Conservation (phyloP, 805 yeast genomes). For the Zygoascus flipseniorum region DNA sequence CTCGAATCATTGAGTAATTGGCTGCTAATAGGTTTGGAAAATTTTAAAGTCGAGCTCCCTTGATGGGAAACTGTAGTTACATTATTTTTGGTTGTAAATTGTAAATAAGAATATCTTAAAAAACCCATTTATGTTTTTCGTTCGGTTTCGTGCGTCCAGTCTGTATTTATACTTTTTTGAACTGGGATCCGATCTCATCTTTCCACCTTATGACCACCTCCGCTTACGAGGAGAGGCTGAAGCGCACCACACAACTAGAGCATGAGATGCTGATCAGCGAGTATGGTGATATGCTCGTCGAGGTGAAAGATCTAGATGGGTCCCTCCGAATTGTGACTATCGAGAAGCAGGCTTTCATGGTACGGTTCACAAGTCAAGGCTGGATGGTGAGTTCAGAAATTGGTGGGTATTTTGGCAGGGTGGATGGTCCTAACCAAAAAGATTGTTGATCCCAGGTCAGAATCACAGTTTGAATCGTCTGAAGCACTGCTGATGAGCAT, state of each 20-base stretch:
- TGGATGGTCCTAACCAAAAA: background rate
- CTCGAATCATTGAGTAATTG: constrained; percentile 68
- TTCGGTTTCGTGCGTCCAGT: too few species aligned
- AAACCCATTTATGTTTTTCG: background rate
- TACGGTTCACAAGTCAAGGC: constrained; percentile 7
- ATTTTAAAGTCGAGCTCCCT: too few species aligned
- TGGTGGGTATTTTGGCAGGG: background rate
- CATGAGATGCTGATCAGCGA: background rate
- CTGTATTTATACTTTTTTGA: too few species aligned
- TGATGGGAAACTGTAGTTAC: too few species aligned
- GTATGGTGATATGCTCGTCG: background rate
- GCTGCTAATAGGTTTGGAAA: too few species aligned
- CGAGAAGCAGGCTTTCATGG: background rate
- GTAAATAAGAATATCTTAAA: background rate
- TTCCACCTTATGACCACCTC: too few species aligned
- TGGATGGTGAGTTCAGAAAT: constrained; percentile 9
- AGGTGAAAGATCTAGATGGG: background rate
- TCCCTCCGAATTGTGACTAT: background rate
- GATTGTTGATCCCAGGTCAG: background rate
- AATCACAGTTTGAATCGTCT: constrained; percentile 20
- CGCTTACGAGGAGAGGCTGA: background rate
- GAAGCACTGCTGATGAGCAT: constrained; percentile 25
- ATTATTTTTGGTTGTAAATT: background rate
- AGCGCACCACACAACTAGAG: background rate
- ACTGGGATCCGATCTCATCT: too few species aligned